These are phyloP conservation scores for Tuber microsphaerosporum DNA, from an alignment of 495 filamentous ascomycete genomes.

Conservation along the genomic window DNA sequence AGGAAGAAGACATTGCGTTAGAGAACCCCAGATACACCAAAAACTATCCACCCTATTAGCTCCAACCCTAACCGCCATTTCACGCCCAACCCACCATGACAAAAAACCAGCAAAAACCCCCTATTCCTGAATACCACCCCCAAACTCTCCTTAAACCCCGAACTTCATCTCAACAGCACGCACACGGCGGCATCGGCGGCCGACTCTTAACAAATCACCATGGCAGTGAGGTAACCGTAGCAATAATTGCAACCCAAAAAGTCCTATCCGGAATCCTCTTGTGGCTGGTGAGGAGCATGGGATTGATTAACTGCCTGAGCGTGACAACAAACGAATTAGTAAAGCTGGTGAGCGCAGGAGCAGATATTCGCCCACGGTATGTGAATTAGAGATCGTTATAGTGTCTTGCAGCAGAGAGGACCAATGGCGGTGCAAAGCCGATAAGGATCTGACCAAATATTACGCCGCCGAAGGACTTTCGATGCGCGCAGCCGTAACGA, in stretches of 20 bases:
- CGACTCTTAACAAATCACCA: constrained; percentile 74
- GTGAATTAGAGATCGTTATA: constrained; percentile 96
- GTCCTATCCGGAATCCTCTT: constrained; percentile 67
- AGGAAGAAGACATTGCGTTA: constrained; percentile 83
- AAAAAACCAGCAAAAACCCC: constrained; percentile 35
- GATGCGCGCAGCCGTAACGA: constrained; percentile 71
- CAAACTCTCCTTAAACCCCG: constrained; percentile 14
- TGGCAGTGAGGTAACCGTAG: constrained; percentile 64
- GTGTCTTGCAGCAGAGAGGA: constrained; percentile 77
- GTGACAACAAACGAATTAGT: constrained; percentile 86
- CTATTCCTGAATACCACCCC: constrained; percentile 26
- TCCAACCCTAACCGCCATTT: background rate
- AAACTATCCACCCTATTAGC: constrained; percentile 47
- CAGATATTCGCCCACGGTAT: constrained; percentile 69
- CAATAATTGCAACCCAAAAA: constrained; percentile 77
- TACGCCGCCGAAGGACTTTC: constrained; percentile 61
- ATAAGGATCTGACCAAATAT: constrained; percentile 95
- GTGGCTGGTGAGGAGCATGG: constrained; percentile 58
- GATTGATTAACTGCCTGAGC: constrained; percentile 75
- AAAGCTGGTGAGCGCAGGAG: constrained; percentile 75
- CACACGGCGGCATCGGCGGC: constrained; percentile 67
- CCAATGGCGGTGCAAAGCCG: constrained; percentile 85
- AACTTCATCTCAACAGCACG: constrained; percentile 43
- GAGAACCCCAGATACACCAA: constrained; percentile 82
- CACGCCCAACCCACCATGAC: constrained; percentile 30